Conservation (phyloP, 208 protist species). For the Leishmania lainsoni region DNA sequence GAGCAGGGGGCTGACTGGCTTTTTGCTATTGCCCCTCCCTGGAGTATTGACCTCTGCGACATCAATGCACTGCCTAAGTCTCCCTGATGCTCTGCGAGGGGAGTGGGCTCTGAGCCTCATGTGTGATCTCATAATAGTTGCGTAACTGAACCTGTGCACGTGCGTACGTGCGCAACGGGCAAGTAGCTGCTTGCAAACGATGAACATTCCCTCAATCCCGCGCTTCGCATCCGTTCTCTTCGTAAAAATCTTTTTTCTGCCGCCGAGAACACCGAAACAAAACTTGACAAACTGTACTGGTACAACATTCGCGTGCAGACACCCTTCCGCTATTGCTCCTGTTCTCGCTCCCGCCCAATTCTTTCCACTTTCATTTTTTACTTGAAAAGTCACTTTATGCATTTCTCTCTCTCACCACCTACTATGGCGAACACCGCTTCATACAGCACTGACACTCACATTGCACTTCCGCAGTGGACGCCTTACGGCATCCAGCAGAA, state of each 20-base stretch:
- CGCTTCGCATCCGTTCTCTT: slow-evolving; percentile 2
- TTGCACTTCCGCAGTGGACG: background rate
- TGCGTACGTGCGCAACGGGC: background rate
- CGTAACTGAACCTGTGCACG: background rate
- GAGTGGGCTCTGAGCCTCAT: background rate
- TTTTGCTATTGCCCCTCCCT: background rate
- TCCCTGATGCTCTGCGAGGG: background rate
- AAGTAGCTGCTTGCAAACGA: background rate
- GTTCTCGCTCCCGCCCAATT: background rate
- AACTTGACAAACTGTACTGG: background rate
- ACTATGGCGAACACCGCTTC: background rate
- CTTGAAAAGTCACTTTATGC: background rate
- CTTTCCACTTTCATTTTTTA: background rate
- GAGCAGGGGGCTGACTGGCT: background rate
- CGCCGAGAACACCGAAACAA: background rate
- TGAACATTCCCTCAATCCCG: background rate
- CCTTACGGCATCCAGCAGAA: background rate
- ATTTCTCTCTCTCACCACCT: background rate
- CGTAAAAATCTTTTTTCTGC: slow-evolving; percentile 1
- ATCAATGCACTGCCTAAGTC: background rate
- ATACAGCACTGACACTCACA: background rate
- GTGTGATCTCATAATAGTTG: background rate
- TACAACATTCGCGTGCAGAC: background rate
- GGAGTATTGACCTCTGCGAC: background rate
- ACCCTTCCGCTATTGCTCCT: background rate